Evolutionary conservation across 768 basidiomycete genomes (phyloP), one percentile per base, ranked within the genome.

Genomic region (Termitomyces sp.): DNA sequence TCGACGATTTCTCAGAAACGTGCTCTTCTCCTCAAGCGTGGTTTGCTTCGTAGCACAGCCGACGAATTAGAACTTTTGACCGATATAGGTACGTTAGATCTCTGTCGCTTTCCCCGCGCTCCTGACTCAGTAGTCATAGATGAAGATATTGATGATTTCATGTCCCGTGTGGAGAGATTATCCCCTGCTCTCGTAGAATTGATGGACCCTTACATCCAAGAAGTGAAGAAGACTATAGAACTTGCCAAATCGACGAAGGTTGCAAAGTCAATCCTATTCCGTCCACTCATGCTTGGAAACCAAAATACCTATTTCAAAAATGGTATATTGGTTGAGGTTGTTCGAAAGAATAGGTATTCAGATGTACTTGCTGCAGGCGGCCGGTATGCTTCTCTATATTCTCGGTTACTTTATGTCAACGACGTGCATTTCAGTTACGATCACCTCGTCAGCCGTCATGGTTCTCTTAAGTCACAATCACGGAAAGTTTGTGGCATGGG

Each of bases 301-400:
- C 87, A 88, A 63, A 83, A 83, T 62, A 70, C 76, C 1, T 79
- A 87, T 66, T 91, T 92, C 77, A 85, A 84, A 42, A 83, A 87
- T 52, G 93, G 93, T 0, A 77, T 94, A 37, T 77, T 91, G 50
- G 79, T 95, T 53, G 91, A 93, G 66, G 85, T 93, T 1, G 85
- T 87, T 11, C 79, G 84, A 60, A 83, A 82, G 56, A 84, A 78
- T 65, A 92, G 88, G 69, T 81, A 81, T 20, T 74, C 77, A 2
- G 91, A 93, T 59, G 79, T 92, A 8, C 81, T 94, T 20, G 92
- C 91, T 36, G 84, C 83, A n/a, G 92, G 91, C 57, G 92, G 92
- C 66, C 81, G 92, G 91, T 91, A 59, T 53, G 81, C 63, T 3
- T 7, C 37, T 43, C 6, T 42, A 11, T 57, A 12, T 48, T 17